A percentile compares a stretch with the other conserved stretches of the same genome.
phyloP scores from a whole-genome alignment of 331 rosid species.

The Acacia concinna region DNA sequence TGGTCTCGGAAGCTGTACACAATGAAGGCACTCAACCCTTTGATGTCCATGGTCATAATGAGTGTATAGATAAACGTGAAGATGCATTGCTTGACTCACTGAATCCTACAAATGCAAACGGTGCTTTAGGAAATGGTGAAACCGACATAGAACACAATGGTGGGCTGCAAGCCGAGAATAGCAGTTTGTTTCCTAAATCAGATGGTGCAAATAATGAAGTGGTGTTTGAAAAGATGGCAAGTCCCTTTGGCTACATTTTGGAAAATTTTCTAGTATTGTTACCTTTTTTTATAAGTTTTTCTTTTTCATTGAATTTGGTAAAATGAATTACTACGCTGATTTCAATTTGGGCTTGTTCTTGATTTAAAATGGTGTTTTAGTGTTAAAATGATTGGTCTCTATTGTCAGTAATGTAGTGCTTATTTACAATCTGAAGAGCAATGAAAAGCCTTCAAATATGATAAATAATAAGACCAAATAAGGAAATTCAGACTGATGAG shows the following conservation, averaged over 20 bases:
- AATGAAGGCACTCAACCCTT: constrained; percentile 45
- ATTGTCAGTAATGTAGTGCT: constrained; percentile 15
- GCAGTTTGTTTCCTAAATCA: constrained; percentile 38
- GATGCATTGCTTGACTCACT: constrained; percentile 44
- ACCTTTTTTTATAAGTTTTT: not conserved
- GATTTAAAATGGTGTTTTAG: constrained; percentile 23
- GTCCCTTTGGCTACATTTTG: constrained; percentile 41
- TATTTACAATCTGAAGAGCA: constrained; percentile 17
- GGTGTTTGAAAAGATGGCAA: constrained; percentile 58
- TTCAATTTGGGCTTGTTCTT: constrained; percentile 28
- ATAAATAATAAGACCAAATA: not conserved
- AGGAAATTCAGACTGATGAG: constrained; percentile 3
- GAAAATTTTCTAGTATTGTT: constrained; percentile 23
- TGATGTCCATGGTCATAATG: constrained; percentile 41
- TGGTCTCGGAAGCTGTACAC: constrained; percentile 34
- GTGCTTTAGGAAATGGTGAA: constrained; percentile 39
- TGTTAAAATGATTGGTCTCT: constrained; percentile 20
- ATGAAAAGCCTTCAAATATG: constrained; percentile 3
- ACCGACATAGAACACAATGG: constrained; percentile 41
- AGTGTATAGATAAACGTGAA: constrained; percentile 40
- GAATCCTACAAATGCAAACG: constrained; percentile 37
- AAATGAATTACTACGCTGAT: constrained; percentile 19
- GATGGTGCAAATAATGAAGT: constrained; percentile 48
- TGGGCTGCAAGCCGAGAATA: constrained; percentile 43
- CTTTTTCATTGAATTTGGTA: constrained; percentile 12